Evolutionary conservation across 768 basidiomycete genomes (phyloP).

Genomic region (Sporobolomyces roseus): DNA sequence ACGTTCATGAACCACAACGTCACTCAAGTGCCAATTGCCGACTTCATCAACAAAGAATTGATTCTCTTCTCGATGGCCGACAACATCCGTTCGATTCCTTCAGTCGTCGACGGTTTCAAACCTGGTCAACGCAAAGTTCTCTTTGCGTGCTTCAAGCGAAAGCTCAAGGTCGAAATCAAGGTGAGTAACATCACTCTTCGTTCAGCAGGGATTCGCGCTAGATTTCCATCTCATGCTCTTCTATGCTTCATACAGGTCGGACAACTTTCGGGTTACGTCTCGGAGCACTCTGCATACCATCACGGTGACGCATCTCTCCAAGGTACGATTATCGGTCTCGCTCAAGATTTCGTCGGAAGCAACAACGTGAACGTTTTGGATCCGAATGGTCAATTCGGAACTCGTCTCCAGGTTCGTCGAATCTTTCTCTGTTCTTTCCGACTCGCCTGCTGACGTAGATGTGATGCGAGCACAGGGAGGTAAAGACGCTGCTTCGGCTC

Average conservation of each 20-base stretch:
- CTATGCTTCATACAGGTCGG: slow-evolving; percentile 66
- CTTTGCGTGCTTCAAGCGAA: slow-evolving; percentile 93
- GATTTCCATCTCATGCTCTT: too few species aligned
- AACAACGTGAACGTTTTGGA: slow-evolving; percentile 87
- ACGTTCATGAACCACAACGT: slow-evolving; percentile 87
- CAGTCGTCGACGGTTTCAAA: slow-evolving; percentile 86
- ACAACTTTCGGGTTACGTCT: slow-evolving; percentile 91
- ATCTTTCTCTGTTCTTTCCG: background rate
- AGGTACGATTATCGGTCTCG: slow-evolving; percentile 85
- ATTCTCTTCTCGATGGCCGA: slow-evolving; percentile 99
- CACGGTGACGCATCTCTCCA: slow-evolving; percentile 88
- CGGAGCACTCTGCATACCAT: slow-evolving; percentile 90
- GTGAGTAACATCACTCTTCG: slow-evolving; percentile 49
- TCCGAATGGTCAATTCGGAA: slow-evolving; percentile 94
- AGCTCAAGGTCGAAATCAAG: slow-evolving; percentile 87
- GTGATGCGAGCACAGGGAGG: slow-evolving; percentile 60
- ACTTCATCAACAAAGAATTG: slow-evolving; percentile 96
- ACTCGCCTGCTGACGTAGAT: background rate
- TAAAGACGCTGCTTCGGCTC: slow-evolving; percentile 91
- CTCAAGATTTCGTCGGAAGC: slow-evolving; percentile 88
- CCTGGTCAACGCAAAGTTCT: slow-evolving; percentile 96
- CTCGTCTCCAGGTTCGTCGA: slow-evolving; percentile 55
- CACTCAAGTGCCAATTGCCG: slow-evolving; percentile 76
- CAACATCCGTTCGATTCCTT: slow-evolving; percentile 96
- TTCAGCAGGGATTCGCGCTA: too few species aligned